Conservation (phyloP, 2,329 filamentous ascomycete species). For the Paramyrothecium sp. region DNA sequence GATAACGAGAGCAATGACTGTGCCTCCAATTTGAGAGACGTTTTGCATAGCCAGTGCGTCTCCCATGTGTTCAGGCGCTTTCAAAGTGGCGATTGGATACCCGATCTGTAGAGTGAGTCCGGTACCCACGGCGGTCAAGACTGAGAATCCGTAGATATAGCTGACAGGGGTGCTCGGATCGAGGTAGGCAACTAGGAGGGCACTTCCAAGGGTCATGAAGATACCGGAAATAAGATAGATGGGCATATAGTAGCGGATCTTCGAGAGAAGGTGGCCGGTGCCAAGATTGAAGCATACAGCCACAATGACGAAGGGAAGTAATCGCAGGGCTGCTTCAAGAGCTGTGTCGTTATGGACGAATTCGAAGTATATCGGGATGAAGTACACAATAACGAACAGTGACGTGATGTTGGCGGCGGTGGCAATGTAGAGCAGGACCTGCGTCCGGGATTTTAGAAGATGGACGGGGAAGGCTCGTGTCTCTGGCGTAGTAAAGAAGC, state of each 20-base stretch:
- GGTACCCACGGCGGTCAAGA: constrained; percentile 6
- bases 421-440: constrained; percentile 11
- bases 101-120: constrained; percentile 20
- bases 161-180: constrained; percentile 3
- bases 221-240: constrained; percentile 7
- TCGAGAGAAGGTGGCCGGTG: not conserved
- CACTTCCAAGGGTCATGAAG: constrained; percentile 7
- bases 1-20: constrained; percentile 21
- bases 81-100: constrained; percentile 24
- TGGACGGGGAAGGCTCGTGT: constrained; percentile 17
- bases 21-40: constrained; percentile 21
- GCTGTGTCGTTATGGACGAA: constrained; percentile 11
- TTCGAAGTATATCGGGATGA: constrained; percentile 15
- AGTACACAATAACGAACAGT: constrained; percentile 11
- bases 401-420: constrained; percentile 2
- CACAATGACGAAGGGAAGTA: constrained; percentile 8
- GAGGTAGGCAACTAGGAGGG: constrained; percentile 4
- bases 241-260: constrained; percentile 10
- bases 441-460: constrained; percentile 6
- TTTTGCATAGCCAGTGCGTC: constrained; percentile 19
- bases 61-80: constrained; percentile 16
- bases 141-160: constrained; percentile 13
- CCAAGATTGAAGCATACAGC: constrained; percentile 5
- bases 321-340: constrained; percentile 9
- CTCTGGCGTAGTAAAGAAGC: constrained; percentile 39